Base-by-base conservation (phyloP, 306 rosid species). In the Gastrolobium villosum region DNA sequence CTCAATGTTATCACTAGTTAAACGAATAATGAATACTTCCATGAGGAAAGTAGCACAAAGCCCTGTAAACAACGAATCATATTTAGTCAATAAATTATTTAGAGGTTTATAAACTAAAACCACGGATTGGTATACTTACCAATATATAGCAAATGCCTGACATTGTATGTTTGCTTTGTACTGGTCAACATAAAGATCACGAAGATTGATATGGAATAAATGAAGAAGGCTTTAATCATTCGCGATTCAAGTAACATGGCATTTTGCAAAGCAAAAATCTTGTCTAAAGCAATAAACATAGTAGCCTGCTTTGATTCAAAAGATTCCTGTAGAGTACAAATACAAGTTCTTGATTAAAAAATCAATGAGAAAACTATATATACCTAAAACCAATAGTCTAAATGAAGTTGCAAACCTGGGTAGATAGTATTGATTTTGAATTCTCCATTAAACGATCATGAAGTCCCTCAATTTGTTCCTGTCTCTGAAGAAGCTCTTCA, bases 261-360 rank as follows among this genome's bases (percentile, higher is more conserved):
- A 64, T 89, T 90, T 76, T 89, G 96, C 86, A 94, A 75, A 79
- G 89, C 79, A 52, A 85, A 92, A 5, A 94, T 84, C 82, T 87
- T 92, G 70, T 94, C 96, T 71, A 94, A 66, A 30, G 91, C 88
- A 46, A 77, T 6, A 73, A 94, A 89, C 90, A 92, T 92, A 82
- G 86, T 84, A 65, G 98, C 93, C 71, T 94, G 98, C 81, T 92
- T 94, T 56, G 88, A 83, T 80, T 94, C 97, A 63, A 94, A 94
- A 61, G 92, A 79, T 79, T 89, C 94, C 96, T 94, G 81, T 73
- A 39, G 36, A 41, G n/a, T 57, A 6, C 74, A 73, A 67, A 49
- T 9, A 1, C 20, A 72, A 40, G 68, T 65, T 70, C 26, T 34
- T 44, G 49, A 35, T 46, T n/a, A 37, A 36, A 55, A 70, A 72